Conservation (phyloP, 1,139 yeast species). For the Kurtzmaniella quercitrusa region DNA sequence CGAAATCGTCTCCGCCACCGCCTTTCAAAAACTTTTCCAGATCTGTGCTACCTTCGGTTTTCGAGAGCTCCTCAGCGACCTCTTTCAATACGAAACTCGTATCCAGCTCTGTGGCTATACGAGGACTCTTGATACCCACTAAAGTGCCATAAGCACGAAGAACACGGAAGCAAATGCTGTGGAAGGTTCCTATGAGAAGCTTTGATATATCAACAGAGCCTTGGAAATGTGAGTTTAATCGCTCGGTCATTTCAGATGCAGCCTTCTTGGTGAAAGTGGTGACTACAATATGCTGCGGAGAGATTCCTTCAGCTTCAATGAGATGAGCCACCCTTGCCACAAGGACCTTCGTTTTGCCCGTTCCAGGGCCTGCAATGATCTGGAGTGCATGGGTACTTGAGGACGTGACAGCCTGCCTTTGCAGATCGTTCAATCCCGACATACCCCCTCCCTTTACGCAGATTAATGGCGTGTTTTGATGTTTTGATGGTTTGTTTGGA, state of each 20-base stretch:
- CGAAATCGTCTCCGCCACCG: constrained; percentile 12
- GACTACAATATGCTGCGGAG: constrained; percentile 64
- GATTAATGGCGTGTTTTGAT: neutral
- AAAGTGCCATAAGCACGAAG: constrained; percentile 52
- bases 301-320: constrained; percentile 43
- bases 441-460: neutral
- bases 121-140: constrained; percentile 45
- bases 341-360: constrained; percentile 79
- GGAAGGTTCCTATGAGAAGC: constrained; percentile 80
- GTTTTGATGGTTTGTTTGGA: neutral
- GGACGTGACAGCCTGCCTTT: constrained; percentile 56
- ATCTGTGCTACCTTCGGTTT: constrained; percentile 1
- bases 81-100: constrained; percentile 45
- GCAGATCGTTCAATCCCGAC: constrained; percentile 50
- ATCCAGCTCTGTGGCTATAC: constrained; percentile 69
- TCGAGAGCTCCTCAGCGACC: constrained; percentile 18
- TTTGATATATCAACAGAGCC: constrained; percentile 31
- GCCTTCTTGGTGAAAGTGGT: constrained; percentile 93
- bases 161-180: constrained; percentile 66
- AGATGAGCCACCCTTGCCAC: constrained; percentile 75
- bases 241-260: constrained; percentile 72
- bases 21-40: neutral
- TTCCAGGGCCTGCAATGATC: constrained; percentile 91
- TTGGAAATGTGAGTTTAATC: constrained; percentile 44
- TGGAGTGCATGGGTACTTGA: constrained; percentile 55